phyloP scores from a whole-genome alignment of 2,329 filamentous ascomycete species.

The Colletotrichum australisinense region DNA sequence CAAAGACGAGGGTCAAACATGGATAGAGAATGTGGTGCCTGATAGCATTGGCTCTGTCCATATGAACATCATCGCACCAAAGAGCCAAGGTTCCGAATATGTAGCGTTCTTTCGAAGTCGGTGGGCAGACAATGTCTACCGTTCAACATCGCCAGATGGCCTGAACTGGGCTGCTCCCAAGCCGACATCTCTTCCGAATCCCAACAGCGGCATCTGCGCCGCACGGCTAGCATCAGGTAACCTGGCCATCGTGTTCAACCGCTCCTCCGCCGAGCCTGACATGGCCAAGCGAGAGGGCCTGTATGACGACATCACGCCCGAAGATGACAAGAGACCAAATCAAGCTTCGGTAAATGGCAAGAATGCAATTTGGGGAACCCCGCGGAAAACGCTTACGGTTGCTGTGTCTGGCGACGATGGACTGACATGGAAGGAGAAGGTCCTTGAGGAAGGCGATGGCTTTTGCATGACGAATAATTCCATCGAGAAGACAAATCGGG shows the following conservation, averaged over 20 bases:
- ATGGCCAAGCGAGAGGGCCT: constrained; percentile 50
- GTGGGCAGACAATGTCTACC: constrained; percentile 57
- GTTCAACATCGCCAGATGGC: constrained; percentile 51
- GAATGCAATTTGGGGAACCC: constrained; percentile 56
- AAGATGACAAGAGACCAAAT: constrained; percentile 51
- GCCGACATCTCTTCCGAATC: constrained; percentile 52
- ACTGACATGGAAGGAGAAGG: constrained; percentile 48
- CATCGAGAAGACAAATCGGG: constrained; percentile 51
- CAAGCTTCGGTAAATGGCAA: constrained; percentile 49
- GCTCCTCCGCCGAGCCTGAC: constrained; percentile 47
- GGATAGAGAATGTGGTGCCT: constrained; percentile 50
- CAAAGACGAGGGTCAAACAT: constrained; percentile 50
- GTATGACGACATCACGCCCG: constrained; percentile 57
- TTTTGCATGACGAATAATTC: constrained; percentile 59
- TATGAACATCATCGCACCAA: constrained; percentile 52
- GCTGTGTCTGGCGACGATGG: constrained; percentile 50
- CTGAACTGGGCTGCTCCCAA: constrained; percentile 50
- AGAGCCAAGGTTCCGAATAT: constrained; percentile 41
- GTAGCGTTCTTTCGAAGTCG: constrained; percentile 54
- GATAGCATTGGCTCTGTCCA: constrained; percentile 53
- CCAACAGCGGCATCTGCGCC: constrained; percentile 54
- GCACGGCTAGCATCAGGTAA: constrained; percentile 49
- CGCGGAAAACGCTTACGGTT: constrained; percentile 48
- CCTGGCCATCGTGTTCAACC: constrained; percentile 53
- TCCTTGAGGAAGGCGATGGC: constrained; percentile 56